Conservation (phyloP, 148 eudicot genomes). For the Heliamphora exappendiculata region DNA sequence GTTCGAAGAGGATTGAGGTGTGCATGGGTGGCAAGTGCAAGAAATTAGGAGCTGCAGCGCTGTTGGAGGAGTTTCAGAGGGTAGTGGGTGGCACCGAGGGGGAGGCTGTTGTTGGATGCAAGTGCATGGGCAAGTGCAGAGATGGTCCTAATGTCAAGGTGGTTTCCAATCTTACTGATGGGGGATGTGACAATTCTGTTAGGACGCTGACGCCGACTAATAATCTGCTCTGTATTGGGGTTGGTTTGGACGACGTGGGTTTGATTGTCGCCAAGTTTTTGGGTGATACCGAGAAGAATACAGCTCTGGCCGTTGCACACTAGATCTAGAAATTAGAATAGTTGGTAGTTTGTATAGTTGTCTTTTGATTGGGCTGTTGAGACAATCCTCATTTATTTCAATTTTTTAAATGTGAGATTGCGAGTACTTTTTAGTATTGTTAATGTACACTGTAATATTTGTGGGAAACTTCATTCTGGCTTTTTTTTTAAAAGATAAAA, state of each 20-base stretch:
- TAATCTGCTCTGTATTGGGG: slow-evolving; percentile 53
- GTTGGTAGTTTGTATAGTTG: too few relatives aligned
- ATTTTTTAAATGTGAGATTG: too few relatives aligned
- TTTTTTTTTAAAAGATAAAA: too few relatives aligned
- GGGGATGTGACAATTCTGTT: slow-evolving; percentile 19
- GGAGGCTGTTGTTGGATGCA: slow-evolving; percentile 63
- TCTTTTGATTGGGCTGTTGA: too few relatives aligned
- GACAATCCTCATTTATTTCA: too few relatives aligned
- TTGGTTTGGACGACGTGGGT: slow-evolving; percentile 73
- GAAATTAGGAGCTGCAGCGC: slow-evolving; percentile 51
- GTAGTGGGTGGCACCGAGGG: slow-evolving; percentile 44
- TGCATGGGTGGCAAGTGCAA: slow-evolving; percentile 95
- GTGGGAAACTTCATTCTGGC: too few relatives aligned
- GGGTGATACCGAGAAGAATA: slow-evolving; percentile 23
- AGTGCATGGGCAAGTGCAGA: slow-evolving; percentile 91
- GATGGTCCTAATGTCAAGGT: slow-evolving; percentile 67
- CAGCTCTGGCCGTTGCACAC: slow-evolving; percentile 22
- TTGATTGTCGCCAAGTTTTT: slow-evolving; percentile 44
- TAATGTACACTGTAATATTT: too few relatives aligned
- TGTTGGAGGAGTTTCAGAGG: slow-evolving; percentile 55
- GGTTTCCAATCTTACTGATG: slow-evolving; percentile 22
- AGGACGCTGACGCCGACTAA: slow-evolving; percentile 29
- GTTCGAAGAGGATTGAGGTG: slow-evolving; percentile 53
- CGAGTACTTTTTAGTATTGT: too few relatives aligned
- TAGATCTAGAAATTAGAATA: too few relatives aligned